Conservation (phyloP, 2,329 filamentous ascomycete genomes). For the Penicillium hordei region DNA sequence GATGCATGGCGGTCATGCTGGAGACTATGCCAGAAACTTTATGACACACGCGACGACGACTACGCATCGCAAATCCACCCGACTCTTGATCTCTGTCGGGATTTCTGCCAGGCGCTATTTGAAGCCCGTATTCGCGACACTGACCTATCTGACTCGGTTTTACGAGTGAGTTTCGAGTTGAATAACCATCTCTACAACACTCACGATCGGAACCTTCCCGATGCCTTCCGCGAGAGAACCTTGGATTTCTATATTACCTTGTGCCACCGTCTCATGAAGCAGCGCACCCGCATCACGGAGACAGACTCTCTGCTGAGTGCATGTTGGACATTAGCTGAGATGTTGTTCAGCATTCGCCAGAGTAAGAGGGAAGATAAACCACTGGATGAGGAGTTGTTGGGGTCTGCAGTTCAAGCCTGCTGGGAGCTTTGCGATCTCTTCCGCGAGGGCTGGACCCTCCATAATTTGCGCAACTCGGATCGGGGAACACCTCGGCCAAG, state of each 20-base stretch:
- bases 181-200: conserved; percentile 96
- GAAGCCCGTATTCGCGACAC: conserved; percentile 78
- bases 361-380: conserved; percentile 71
- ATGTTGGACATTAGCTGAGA: conserved; percentile 88
- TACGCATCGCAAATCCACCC: conserved; percentile 66
- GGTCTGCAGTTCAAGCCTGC: conserved; percentile 86
- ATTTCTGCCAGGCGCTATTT: conserved; percentile 89
- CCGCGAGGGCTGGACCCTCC: conserved; percentile 83
- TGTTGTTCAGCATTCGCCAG: conserved; percentile 87
- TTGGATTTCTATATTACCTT: conserved; percentile 92
- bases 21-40: conserved; percentile 86
- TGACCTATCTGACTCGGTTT: conserved; percentile 77
- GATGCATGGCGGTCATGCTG: conserved; percentile 93
- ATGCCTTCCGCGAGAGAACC: conserved; percentile 83
- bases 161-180: conserved; percentile 90
- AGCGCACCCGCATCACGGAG: conserved; percentile 73
- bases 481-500: conserved; percentile 79
- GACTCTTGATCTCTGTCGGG: conserved; percentile 81
- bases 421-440: conserved; percentile 95
- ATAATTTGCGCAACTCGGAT: conserved; percentile 67
- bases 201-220: conserved; percentile 78
- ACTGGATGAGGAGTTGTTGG: conserved; percentile 78
- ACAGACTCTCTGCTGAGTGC: conserved; percentile 80
- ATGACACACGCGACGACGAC: conserved; percentile 74
- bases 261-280: conserved; percentile 95